Evolutionary conservation across 148 eudicot genomes (phyloP), one percentile per base, ranked within the genome.

Genomic region (Chenopodium album): DNA sequence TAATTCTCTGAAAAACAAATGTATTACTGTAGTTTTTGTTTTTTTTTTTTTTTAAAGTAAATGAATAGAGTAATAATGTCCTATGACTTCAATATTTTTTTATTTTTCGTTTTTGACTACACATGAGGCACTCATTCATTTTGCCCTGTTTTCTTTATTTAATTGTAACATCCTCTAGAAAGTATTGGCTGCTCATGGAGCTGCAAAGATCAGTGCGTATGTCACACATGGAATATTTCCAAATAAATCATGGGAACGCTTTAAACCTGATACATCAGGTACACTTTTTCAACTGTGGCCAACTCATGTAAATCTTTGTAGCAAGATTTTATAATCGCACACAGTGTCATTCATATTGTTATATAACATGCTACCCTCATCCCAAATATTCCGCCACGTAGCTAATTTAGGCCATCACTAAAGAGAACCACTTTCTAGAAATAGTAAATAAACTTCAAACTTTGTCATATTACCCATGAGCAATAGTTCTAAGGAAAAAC

Each of bases 221-320:
- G 99, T 96, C 78, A 94, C 99, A 1, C 99, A 96, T 86, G 99
- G 99, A 71, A 94, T 96, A 64, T 96, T 96, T 84, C 99, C 99
- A 3, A 92, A 94, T 79, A 85, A 83, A 81, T 89, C 99, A 56
- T 96, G 95, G 95, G 89, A 94, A 86, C 97, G 99, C 80, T 96
- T 96, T 73, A 71, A 85, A 73, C 94, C 88, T 80, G 97, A 96
- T 82, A 88, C 82, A 75, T 87, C 86, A 87, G 99, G 99, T 91
- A 92, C 14, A 78, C 54, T 70, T 76, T 52, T 56, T 76, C 23
- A 56, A 34, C 10, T 60, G 44, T 54, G 46, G 32, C 28, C 47
- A 32, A 31, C 54, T 20, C 2, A 73, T 20, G 23, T 46, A 0
- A 9, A 41, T 41, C 56, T 73, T 54, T 70, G 9, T 13, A 19